A percentile compares a stretch with the other conserved stretches of the same genome.
Evolutionary conservation across 2,329 filamentous ascomycete genomes (phyloP).

Genomic region (Salinomyces thailandicus): DNA sequence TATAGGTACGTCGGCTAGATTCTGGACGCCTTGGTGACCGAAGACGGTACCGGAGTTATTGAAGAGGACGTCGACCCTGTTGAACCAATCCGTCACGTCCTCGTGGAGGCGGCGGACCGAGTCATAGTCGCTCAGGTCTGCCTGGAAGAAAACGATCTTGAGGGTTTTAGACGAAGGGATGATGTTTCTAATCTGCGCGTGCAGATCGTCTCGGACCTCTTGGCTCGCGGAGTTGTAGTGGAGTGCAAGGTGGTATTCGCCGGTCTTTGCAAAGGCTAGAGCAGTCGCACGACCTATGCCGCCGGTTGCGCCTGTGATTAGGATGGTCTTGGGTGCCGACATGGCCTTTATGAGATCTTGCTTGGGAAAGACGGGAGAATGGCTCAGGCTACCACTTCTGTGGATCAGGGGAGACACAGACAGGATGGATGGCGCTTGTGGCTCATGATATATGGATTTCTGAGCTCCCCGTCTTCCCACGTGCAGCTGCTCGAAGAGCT

Average conservation of each 20-base stretch:
- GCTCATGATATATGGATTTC: too few species aligned
- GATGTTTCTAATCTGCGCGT: constrained; percentile 20
- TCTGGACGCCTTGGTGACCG: constrained; percentile 17
- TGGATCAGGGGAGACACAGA: too few species aligned
- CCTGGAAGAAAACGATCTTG: constrained; percentile 24
- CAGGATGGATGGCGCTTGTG: too few species aligned
- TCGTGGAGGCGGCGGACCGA: constrained; percentile 26
- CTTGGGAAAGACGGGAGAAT: too few species aligned
- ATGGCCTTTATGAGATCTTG: too few species aligned
- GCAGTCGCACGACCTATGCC: constrained; percentile 37
- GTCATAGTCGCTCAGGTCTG: constrained; percentile 13
- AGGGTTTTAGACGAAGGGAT: constrained; percentile 26
- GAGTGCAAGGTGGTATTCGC: constrained; percentile 32
- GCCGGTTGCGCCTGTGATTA: constrained; percentile 36
- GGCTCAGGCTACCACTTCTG: too few species aligned
- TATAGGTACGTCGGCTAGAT: constrained; percentile 26
- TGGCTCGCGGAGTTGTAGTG: constrained; percentile 33
- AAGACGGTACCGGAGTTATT: constrained; percentile 28
- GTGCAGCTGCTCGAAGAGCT: too few species aligned
- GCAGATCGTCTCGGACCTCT: constrained; percentile 22
- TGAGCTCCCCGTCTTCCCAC: too few species aligned
- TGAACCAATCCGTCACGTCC: constrained; percentile 24
- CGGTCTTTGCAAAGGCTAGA: constrained; percentile 29
- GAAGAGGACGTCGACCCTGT: constrained; percentile 32
- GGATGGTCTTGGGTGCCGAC: constrained; percentile 15